Evolutionary conservation across 2,329 filamentous ascomycete genomes (phyloP).

Genomic region (Fusarium setosum): DNA sequence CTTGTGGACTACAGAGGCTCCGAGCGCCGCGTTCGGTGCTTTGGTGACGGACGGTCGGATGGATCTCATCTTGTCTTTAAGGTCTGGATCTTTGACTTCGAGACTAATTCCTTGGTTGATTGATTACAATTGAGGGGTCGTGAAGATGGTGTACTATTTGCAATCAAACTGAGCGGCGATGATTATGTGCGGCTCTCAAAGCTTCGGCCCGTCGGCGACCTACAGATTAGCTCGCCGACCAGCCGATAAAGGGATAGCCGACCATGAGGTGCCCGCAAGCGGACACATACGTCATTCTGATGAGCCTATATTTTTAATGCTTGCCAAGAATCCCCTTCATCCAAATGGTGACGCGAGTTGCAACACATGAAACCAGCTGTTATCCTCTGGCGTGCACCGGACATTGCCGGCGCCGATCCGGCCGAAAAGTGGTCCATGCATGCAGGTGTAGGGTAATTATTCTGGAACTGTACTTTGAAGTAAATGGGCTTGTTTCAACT

Average conservation of each 20-base stretch:
- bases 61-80: slow-evolving; percentile 1
- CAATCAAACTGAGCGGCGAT: neutral
- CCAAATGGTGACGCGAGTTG: neutral
- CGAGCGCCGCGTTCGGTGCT: neutral
- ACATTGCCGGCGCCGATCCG: neutral
- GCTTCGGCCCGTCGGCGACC: slow-evolving; percentile 7
- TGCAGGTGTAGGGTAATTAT: neutral
- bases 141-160: slow-evolving; percentile 4
- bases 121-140: neutral
- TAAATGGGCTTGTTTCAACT: no score
- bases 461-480: no score
- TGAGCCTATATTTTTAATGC: neutral
- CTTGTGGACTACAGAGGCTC: neutral
- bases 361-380: neutral
- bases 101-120: neutral
- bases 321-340: no score
- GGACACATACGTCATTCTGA: neutral
- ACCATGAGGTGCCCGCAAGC: neutral
- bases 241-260: neutral
- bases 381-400: neutral
- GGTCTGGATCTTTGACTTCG: no score
- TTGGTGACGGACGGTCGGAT: neutral
- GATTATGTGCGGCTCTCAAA: neutral
- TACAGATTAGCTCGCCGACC: slow-evolving; percentile 5
- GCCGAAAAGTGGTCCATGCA: no score